These are phyloP conservation scores for Tulasnella calospora DNA, from an alignment of 768 basidiomycete species.

Conservation along the genomic window DNA sequence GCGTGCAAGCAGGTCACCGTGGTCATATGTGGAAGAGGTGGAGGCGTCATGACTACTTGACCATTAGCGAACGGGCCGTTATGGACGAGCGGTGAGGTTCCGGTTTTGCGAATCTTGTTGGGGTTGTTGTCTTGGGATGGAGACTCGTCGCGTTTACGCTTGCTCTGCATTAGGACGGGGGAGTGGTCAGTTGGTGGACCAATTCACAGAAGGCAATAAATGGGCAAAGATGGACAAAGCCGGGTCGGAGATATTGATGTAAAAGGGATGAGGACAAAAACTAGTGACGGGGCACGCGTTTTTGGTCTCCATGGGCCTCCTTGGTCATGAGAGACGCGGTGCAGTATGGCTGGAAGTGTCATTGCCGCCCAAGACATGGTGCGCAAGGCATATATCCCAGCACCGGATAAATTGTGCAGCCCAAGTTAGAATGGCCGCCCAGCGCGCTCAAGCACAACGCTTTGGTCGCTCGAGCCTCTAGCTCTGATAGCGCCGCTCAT, in stretches of 20 bases:
- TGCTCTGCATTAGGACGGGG: neutral
- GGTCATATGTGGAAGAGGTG: constrained; percentile 51
- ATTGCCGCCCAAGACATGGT: neutral
- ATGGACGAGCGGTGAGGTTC: neutral
- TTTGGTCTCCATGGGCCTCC: neutral
- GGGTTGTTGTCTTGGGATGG: constrained; percentile 15
- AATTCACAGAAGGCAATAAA: too few species aligned
- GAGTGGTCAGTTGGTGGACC: neutral
- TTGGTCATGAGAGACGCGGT: neutral
- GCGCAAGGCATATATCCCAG: neutral
- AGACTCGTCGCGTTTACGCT: constrained; percentile 20
- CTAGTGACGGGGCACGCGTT: neutral
- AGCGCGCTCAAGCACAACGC: neutral
- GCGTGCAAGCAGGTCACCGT: constrained; percentile 87
- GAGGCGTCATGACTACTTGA: constrained; percentile 1
- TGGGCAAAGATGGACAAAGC: neutral
- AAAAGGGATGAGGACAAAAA: neutral
- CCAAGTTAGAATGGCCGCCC: neutral
- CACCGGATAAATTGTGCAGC: neutral
- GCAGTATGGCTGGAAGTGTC: neutral
- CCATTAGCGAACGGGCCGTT: constrained; percentile 10
- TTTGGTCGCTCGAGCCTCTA: neutral
- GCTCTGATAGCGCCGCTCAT: neutral
- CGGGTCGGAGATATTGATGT: neutral
- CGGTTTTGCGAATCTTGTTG: constrained; percentile 20